Conservation (phyloP, 257 asterid species). For the Coffea eugenioides region DNA sequence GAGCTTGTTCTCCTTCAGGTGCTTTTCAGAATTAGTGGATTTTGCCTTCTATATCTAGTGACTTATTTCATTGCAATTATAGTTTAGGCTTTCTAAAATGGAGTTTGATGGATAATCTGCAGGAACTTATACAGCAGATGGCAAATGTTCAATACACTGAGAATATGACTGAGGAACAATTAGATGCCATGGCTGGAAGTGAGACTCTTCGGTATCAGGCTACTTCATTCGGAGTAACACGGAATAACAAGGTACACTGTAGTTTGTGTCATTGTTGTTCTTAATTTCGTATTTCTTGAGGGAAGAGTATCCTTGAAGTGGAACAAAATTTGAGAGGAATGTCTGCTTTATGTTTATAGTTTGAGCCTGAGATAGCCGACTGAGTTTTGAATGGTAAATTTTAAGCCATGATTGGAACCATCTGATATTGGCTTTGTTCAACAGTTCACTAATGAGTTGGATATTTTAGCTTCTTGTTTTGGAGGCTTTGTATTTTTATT, state of each 20-base stretch:
- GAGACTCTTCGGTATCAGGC: constrained; percentile 99
- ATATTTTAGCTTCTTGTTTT: background rate
- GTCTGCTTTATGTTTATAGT: background rate
- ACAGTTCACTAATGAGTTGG: background rate
- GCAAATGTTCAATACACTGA: constrained; percentile 98
- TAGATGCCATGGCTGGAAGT: constrained; percentile 99
- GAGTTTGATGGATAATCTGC: constrained; percentile 33
- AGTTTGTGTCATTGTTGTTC: background rate
- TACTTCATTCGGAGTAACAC: constrained; percentile 85
- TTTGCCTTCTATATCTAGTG: constrained; percentile 9
- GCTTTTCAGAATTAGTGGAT: constrained; percentile 1
- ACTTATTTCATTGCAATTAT: constrained; percentile 19
- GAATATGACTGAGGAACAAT: constrained; percentile 98
- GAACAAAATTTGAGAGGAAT: background rate
- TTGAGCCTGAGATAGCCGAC: background rate
- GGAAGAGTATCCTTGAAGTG: background rate
- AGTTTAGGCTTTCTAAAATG: constrained; percentile 14
- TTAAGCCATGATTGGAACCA: background rate
- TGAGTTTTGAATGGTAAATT: background rate
- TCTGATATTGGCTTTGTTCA: background rate
- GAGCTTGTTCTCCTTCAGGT: constrained; percentile 98
- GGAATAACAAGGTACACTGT: constrained; percentile 78
- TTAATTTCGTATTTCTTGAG: background rate
- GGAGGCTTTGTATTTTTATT: background rate
- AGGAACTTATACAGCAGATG: constrained; percentile 99